phyloP scores from a whole-genome alignment of 345 rosid genomes.

The Populus alba region DNA sequence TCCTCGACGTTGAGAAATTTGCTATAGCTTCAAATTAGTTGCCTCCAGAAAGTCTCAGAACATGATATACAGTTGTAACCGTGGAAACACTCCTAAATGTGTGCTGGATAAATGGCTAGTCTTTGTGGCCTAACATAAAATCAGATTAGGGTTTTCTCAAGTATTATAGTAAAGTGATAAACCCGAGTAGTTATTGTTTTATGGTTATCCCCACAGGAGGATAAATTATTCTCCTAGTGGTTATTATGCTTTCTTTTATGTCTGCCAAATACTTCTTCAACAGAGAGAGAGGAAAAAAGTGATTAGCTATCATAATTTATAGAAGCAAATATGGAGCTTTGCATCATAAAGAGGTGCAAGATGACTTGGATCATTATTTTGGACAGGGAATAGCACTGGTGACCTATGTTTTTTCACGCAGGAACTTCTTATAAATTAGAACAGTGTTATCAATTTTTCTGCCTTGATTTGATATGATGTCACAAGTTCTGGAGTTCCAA shows the following conservation, averaged over 20 bases:
- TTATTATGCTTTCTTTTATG: too few species aligned
- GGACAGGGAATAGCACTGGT: not conserved
- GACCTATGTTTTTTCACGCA: not conserved
- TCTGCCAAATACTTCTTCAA: not conserved
- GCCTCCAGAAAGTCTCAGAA: not conserved
- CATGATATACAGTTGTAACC: not conserved
- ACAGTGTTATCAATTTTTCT: not conserved
- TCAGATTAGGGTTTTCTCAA: not conserved
- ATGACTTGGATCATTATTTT: conserved; percentile 1
- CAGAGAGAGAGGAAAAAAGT: not conserved
- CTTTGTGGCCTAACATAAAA: not conserved
- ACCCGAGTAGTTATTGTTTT: not conserved
- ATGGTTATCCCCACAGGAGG: not conserved
- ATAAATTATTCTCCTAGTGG: not conserved
- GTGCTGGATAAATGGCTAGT: not conserved
- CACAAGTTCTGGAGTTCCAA: conserved; percentile 1
- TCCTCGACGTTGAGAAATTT: not conserved
- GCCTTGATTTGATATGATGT: not conserved
- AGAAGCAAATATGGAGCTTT: not conserved
- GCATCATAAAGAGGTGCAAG: not conserved
- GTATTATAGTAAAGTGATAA: not conserved
- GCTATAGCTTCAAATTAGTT: not conserved
- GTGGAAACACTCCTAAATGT: not conserved
- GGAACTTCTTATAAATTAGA: not conserved
- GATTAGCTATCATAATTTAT: not conserved